phyloP scores from a whole-genome alignment of 2,329 filamentous ascomycete genomes.

The Fusarium robinianum region DNA sequence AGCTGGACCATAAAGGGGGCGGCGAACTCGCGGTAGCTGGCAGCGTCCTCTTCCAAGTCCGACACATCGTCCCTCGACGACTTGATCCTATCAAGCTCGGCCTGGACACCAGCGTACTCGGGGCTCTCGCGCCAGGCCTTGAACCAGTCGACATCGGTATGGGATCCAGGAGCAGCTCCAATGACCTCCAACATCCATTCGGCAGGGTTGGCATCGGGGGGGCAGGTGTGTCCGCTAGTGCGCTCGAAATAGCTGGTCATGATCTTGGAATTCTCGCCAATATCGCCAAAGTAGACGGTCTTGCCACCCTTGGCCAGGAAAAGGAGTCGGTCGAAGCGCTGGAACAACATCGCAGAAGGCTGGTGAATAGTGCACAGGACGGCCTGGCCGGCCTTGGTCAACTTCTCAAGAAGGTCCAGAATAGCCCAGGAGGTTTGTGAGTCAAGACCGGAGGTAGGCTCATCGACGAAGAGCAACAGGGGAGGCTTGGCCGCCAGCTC shows the following conservation, averaged over 20 bases:
- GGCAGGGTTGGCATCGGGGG: constrained; percentile 73
- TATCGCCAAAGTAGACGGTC: constrained; percentile 81
- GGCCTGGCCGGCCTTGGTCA: constrained; percentile 86
- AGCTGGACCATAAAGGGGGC: constrained; percentile 73
- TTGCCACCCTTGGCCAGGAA: constrained; percentile 76
- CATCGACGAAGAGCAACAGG: constrained; percentile 88
- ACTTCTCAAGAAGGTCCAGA: constrained; percentile 82
- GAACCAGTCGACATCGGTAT: constrained; percentile 68
- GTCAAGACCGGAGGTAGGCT: constrained; percentile 93
- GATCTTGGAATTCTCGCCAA: constrained; percentile 70
- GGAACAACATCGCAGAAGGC: constrained; percentile 93
- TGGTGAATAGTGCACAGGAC: constrained; percentile 98
- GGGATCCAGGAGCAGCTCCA: constrained; percentile 65
- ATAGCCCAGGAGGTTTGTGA: constrained; percentile 94
- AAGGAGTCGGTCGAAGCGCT: constrained; percentile 82
- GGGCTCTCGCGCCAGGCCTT: constrained; percentile 62
- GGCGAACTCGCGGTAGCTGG: constrained; percentile 75
- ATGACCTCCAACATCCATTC: constrained; percentile 76
- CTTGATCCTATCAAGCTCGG: constrained; percentile 62
- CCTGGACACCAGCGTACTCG: constrained; percentile 60
- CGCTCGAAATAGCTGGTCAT: constrained; percentile 78
- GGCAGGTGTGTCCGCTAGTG: constrained; percentile 69
- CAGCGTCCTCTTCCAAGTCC: constrained; percentile 43
- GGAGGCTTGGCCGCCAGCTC: constrained; percentile 92
- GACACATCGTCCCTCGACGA: constrained; percentile 47